Conservation (phyloP, 441 rosid species). For the Populus tomentosa region DNA sequence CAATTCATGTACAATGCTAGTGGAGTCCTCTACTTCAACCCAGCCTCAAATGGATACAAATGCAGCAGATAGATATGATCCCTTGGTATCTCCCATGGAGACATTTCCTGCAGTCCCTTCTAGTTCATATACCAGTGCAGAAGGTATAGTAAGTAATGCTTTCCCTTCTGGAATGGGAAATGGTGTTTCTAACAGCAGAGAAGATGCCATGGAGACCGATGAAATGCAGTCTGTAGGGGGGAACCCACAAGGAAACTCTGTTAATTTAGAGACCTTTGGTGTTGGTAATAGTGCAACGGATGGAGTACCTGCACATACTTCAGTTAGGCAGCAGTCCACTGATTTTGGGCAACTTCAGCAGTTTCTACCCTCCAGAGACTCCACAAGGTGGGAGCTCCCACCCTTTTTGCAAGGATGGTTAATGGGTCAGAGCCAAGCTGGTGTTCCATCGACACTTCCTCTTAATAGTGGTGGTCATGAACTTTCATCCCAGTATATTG, state of each 20-base stretch:
- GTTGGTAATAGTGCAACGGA: constrained; percentile 14
- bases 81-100: constrained; percentile 42
- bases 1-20: constrained; percentile 37
- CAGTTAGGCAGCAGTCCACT: constrained; percentile 25
- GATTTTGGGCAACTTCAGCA: constrained; percentile 54
- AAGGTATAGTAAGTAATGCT: constrained; percentile 36
- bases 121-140: constrained; percentile 37
- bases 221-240: constrained; percentile 55
- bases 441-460: constrained; percentile 37
- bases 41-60: constrained; percentile 49
- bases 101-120: constrained; percentile 38
- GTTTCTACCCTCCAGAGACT: constrained; percentile 54
- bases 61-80: constrained; percentile 48
- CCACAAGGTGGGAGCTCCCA: constrained; percentile 60
- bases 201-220: constrained; percentile 54
- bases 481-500: constrained; percentile 29
- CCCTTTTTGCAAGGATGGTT: constrained; percentile 87
- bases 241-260: constrained; percentile 24
- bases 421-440: constrained; percentile 73
- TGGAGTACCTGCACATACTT: constrained; percentile 25
- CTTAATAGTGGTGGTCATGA: constrained; percentile 42
- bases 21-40: constrained; percentile 35
- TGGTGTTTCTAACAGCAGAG: constrained; percentile 35
- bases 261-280: constrained; percentile 17
- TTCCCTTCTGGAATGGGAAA: constrained; percentile 36